A percentile compares a stretch with the other conserved stretches of the same genome.
phyloP scores from a whole-genome alignment of 1,139 yeast species.

The Debaryomycetaceae sp. region DNA sequence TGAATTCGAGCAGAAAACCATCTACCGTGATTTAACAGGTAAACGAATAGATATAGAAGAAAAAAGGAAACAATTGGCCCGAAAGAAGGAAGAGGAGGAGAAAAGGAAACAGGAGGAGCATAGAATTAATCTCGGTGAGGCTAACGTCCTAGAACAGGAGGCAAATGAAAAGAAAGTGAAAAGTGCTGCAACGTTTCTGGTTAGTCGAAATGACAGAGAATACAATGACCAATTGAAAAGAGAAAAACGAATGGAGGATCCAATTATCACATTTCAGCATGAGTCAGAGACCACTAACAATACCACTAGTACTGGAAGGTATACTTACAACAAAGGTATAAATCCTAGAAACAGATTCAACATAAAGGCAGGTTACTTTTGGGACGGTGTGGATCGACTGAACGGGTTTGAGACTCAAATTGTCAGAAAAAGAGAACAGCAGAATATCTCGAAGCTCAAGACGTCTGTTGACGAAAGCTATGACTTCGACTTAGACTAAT shows the following conservation, averaged over 20 bases:
- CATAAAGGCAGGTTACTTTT: slow-evolving; percentile 73
- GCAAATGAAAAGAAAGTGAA: slow-evolving; percentile 39
- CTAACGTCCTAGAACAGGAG: slow-evolving; percentile 48
- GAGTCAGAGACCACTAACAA: slow-evolving; percentile 39
- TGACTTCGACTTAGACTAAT: slow-evolving; percentile 18
- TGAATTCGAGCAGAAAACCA: slow-evolving; percentile 15
- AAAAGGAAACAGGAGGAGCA: slow-evolving; percentile 20
- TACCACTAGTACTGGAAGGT: slow-evolving; percentile 14
- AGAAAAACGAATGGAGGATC: slow-evolving; percentile 60
- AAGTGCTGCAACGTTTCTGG: slow-evolving; percentile 23
- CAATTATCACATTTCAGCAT: slow-evolving; percentile 47
- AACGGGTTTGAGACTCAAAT: slow-evolving; percentile 81
- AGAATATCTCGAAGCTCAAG: slow-evolving; percentile 12
- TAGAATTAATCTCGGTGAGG: slow-evolving; percentile 10
- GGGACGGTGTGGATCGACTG: slow-evolving; percentile 94
- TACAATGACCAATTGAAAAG: slow-evolving; percentile 32
- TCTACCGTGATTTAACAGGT: slow-evolving; percentile 42
- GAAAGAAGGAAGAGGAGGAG: slow-evolving; percentile 38
- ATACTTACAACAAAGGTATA: slow-evolving; percentile 43
- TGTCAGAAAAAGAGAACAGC: slow-evolving; percentile 43
- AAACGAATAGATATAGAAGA: slow-evolving; percentile 32
- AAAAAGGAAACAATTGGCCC: slow-evolving; percentile 17
- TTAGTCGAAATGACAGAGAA: slow-evolving; percentile 34
- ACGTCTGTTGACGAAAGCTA: slow-evolving; percentile 20
- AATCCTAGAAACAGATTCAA: slow-evolving; percentile 70